phyloP scores from a whole-genome alignment of 1,284 basidiomycete species.

The Ustanciosporium gigantosporum region DNA sequence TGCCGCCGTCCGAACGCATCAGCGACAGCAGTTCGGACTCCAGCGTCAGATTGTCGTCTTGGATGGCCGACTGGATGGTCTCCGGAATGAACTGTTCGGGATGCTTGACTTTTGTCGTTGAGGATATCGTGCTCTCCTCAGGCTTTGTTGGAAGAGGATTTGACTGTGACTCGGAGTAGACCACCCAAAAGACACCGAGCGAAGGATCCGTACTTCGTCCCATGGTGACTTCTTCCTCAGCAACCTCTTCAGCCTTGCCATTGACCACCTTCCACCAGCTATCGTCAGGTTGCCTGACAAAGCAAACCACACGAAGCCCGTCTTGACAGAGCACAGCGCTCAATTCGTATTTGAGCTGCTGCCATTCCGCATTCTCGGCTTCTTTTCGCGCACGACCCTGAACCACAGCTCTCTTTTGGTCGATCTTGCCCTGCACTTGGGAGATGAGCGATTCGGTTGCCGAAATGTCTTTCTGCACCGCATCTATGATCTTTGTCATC shows the following conservation, averaged over 20 bases:
- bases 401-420: conserved; percentile 16
- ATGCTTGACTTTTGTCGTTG: not conserved
- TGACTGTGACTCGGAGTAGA: conserved; percentile 21
- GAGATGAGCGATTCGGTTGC: conserved; percentile 19
- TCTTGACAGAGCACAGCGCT: conserved; percentile 27
- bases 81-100: conserved; percentile 12
- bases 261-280: conserved; percentile 23
- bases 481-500: conserved; percentile 13
- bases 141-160: too few species aligned
- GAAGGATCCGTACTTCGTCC: conserved; percentile 13
- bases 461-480: conserved; percentile 13
- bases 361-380: conserved; percentile 29
- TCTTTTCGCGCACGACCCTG: conserved; percentile 14
- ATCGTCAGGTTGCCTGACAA: conserved; percentile 21
- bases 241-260: conserved; percentile 5
- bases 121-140: not conserved
- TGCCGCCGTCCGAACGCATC: conserved; percentile 15
- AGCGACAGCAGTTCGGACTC: conserved; percentile 37
- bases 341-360: conserved; percentile 26
- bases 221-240: conserved; percentile 18
- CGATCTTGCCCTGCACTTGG: conserved; percentile 9
- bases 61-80: conserved; percentile 10
- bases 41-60: conserved; percentile 36
- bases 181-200: conserved; percentile 23
- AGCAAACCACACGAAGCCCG: conserved; percentile 3